Percentiles rank a stretch among this genome's conserved stretches.
These are phyloP conservation scores for Mortierella sp. DNA, from an alignment of 371 early-diverging fungal species.

Conservation along the genomic window DNA sequence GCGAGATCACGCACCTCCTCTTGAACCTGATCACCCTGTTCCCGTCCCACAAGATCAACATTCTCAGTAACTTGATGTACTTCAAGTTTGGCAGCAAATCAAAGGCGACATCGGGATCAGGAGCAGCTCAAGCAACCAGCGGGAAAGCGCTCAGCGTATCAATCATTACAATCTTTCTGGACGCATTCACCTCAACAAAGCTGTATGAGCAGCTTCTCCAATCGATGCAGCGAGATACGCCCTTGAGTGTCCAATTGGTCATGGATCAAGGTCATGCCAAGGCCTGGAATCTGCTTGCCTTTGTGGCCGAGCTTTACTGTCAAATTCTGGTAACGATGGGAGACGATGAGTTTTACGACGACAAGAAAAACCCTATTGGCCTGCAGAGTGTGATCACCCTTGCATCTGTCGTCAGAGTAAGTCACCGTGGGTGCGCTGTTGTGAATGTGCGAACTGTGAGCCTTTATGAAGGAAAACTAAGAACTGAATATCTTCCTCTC, in stretches of 20 bases:
- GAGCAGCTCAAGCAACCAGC: neutral
- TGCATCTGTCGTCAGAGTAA: constrained; percentile 72
- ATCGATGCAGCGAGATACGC: constrained; percentile 26
- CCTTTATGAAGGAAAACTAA: neutral
- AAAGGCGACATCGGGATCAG: constrained; percentile 10
- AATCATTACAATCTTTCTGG: constrained; percentile 51
- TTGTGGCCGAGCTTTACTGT: constrained; percentile 82
- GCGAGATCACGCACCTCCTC: constrained; percentile 64
- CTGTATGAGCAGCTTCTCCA: constrained; percentile 23
- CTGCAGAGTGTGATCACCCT: constrained; percentile 66
- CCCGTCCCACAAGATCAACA: constrained; percentile 66
- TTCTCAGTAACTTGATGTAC: constrained; percentile 69
- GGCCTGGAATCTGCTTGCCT: constrained; percentile 71
- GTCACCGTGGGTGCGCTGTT: neutral
- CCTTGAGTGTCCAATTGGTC: constrained; percentile 24
- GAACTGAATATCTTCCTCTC: neutral
- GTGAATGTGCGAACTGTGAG: neutral
- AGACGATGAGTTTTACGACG: constrained; percentile 87
- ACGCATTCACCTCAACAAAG: constrained; percentile 38
- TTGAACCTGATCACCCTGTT: constrained; percentile 71
- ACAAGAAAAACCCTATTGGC: constrained; percentile 64
- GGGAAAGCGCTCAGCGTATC: constrained; percentile 36
- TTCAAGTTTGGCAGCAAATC: constrained; percentile 47
- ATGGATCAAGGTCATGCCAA: constrained; percentile 46
- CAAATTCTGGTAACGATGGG: constrained; percentile 83